Percentiles rank a stretch among this genome's conserved stretches.
phyloP scores from a whole-genome alignment of 441 rosid species.

The Eutrema salsugineum region DNA sequence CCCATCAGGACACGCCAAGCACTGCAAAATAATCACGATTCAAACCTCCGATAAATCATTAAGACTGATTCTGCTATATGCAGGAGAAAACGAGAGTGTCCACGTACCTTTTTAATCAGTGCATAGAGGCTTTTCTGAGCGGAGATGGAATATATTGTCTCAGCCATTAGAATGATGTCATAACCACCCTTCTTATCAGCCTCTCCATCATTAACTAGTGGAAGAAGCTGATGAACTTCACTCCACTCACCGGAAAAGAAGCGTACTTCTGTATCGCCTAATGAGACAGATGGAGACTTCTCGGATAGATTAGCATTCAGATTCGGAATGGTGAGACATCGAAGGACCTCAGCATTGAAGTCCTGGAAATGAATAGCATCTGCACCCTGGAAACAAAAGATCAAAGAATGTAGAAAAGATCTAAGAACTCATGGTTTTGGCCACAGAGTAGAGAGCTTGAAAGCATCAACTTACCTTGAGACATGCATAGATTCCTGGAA shows the following conservation, averaged over 20 bases:
- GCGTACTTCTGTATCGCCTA: slow-evolving; percentile 27
- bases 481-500: slow-evolving; percentile 74
- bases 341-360: slow-evolving; percentile 86
- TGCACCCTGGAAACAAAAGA: slow-evolving; percentile 56
- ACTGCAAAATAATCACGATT: slow-evolving; percentile 39
- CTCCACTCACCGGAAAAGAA: slow-evolving; percentile 95
- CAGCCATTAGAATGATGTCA: slow-evolving; percentile 86
- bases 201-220: slow-evolving; percentile 35
- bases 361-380: slow-evolving; percentile 72
- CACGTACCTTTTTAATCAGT: slow-evolving; percentile 82
- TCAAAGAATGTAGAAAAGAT: neutral
- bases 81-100: neutral
- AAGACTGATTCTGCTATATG: neutral
- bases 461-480: slow-evolving; percentile 49
- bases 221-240: slow-evolving; percentile 65
- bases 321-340: slow-evolving; percentile 80
- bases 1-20: slow-evolving; percentile 55
- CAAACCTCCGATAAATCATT: neutral
- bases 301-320: slow-evolving; percentile 49
- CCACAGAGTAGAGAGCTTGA: neutral
- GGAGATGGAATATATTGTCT: slow-evolving; percentile 77
- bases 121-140: slow-evolving; percentile 64
- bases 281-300: slow-evolving; percentile 18
- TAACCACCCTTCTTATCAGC: slow-evolving; percentile 47
- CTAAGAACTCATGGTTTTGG: neutral